Base-by-base conservation (phyloP, 768 basidiomycete genomes). In the Russula sp. region DNA sequence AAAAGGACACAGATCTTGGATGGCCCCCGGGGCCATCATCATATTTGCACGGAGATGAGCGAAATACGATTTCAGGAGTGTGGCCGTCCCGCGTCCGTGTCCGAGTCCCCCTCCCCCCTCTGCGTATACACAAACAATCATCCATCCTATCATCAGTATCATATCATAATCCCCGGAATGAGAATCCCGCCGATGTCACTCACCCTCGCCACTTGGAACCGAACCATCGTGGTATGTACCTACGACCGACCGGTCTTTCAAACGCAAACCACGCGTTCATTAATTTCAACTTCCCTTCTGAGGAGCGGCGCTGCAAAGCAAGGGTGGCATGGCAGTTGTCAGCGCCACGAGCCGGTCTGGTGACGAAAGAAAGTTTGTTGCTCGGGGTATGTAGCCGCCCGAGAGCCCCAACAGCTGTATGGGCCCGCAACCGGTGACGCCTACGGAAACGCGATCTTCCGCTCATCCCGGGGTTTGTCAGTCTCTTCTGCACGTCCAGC, bases 1-100 rank as follows among this genome's bases (percentile, higher is more conserved):
- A 59, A 51, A 10, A 40, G 38, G 22, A 59, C 42, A 30, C 5
- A 60, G 59, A 60, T 60, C 58, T 50, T 26, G 26, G 36, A 30
- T 30, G 28, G 28, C 28, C 28, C n/a, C 28, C 28, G 28, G 28
- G 28, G 28, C 28, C 28, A 30, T 30, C 28, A 30, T 30, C 3
- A 30, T 30, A 5, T 2, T n/a, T 30, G 36, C 5, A 36, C 36
- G 57, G 57, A n/a, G 20, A 18, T 28, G 34, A 44, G 56, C 18
- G 20, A 46, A 7, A n/a, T 44, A 6, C 46, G 46, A 48, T 48
- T 48, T 48, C 22, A 28, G 57, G 57, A 32, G 22, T 24, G 46
- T 58, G 57, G 57, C 42, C 40, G 24, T 38, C 34, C 13, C n/a
- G n/a, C n/a, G 28, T 30, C 28, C 34, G n/a, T 34, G 8, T 34